These are phyloP conservation scores for Candida khao-thaluensis DNA, from an alignment of 805 yeast genomes.

Conservation along the genomic window DNA sequence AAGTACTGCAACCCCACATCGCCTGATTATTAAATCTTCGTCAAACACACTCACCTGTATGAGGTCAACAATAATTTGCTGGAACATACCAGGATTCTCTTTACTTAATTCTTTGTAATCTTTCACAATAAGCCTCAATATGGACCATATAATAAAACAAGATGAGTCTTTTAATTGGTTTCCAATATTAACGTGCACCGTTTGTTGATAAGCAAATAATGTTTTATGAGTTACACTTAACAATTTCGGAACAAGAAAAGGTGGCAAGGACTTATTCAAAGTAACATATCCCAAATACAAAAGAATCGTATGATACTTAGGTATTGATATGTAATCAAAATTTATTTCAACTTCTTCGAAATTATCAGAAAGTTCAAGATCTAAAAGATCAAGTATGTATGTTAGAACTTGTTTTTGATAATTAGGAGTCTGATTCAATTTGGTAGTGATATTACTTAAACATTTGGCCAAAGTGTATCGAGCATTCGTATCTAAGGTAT, in stretches of 20 bases:
- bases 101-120: constrained; percentile 14
- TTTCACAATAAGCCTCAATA: constrained; percentile 42
- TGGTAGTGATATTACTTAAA: constrained; percentile 47
- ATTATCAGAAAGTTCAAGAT: constrained; percentile 15
- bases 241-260: constrained; percentile 20
- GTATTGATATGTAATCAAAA: constrained; percentile 18
- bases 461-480: constrained; percentile 70
- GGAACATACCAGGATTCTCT: constrained; percentile 18
- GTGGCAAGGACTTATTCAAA: constrained; percentile 27
- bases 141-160: constrained; percentile 82
- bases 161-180: constrained; percentile 79
- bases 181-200: constrained; percentile 55
- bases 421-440: constrained; percentile 31
- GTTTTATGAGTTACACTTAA: constrained; percentile 43
- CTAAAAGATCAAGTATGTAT: constrained; percentile 31
- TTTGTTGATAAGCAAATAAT: constrained; percentile 57
- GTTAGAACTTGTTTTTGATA: constrained; percentile 44
- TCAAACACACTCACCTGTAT: constrained; percentile 64
- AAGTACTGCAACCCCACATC: constrained; percentile 83
- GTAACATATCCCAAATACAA: constrained; percentile 50
- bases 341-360: constrained; percentile 7
- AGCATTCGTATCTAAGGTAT: constrained; percentile 50
- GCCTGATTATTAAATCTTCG: constrained; percentile 65
- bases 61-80: constrained; percentile 33
- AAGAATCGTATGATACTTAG: constrained; percentile 58